Conservation (phyloP, 768 basidiomycete species). For the Floccularia luteovirens region DNA sequence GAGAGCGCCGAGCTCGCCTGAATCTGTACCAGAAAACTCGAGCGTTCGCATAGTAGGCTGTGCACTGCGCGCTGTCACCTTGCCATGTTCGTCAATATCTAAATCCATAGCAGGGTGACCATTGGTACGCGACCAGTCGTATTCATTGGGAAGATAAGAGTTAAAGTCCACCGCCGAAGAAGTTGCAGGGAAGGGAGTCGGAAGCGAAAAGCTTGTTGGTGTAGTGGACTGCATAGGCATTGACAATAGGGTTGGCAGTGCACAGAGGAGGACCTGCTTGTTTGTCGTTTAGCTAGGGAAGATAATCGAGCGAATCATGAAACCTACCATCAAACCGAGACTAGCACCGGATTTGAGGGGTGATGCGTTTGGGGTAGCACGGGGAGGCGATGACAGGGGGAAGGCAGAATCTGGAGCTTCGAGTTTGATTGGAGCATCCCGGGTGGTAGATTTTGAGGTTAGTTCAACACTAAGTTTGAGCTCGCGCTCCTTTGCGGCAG, state of each 20-base stretch:
- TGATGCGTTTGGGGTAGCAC: conserved; percentile 29
- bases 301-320: conserved; percentile 5
- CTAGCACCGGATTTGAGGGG: conserved; percentile 57
- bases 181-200: conserved; percentile 36
- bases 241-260: conserved; percentile 67
- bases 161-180: conserved; percentile 40
- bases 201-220: conserved; percentile 49
- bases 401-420: conserved; percentile 50
- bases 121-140: conserved; percentile 42
- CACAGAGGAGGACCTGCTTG: conserved; percentile 68
- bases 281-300: conserved; percentile 9
- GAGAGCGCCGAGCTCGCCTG: conserved; percentile 37
- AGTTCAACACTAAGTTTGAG: conserved; percentile 59
- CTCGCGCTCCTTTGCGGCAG: conserved; percentile 60
- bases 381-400: conserved; percentile 33
- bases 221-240: conserved; percentile 50
- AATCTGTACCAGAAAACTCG: conserved; percentile 50
- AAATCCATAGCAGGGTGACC: conserved; percentile 38
- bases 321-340: conserved; percentile 63
- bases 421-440: conserved; percentile 39
- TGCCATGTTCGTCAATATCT: conserved; percentile 29
- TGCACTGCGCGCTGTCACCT: conserved; percentile 14
- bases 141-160: conserved; percentile 41
- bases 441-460: conserved; percentile 24
- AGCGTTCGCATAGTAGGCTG: conserved; percentile 36